A percentile compares a stretch with the other conserved stretches of the same genome.
phyloP scores from a whole-genome alignment of 1,284 basidiomycete genomes.

The Ganoderma boninense region DNA sequence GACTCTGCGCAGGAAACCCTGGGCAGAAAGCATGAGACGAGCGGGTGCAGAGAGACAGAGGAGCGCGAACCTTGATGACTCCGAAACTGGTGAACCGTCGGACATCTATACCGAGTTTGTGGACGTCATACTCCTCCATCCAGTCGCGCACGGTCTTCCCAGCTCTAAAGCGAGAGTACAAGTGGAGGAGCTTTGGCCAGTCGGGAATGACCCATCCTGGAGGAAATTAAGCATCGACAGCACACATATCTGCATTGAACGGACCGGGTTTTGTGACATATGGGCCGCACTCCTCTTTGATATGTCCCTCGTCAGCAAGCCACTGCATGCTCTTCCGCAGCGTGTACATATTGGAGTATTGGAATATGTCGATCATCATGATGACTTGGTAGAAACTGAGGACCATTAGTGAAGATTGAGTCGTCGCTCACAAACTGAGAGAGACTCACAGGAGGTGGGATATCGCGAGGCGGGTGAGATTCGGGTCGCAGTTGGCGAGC shows the following conservation, averaged over 20 bases:
- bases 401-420: constrained; percentile 3
- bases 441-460: constrained; percentile 87
- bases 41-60: neutral
- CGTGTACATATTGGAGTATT: constrained; percentile 98
- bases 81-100: constrained; percentile 97
- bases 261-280: constrained; percentile 86
- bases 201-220: constrained; percentile 66
- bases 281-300: constrained; percentile 87
- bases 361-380: constrained; percentile 96
- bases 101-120: constrained; percentile 84
- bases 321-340: constrained; percentile 86
- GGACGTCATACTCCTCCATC: constrained; percentile 84
- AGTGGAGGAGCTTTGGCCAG: constrained; percentile 85
- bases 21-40: constrained; percentile 1
- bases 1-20: constrained; percentile 92
- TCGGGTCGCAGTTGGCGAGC: constrained; percentile 90
- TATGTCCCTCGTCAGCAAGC: constrained; percentile 84
- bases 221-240: neutral
- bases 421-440: no score
- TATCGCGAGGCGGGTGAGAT: constrained; percentile 87
- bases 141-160: constrained; percentile 90
- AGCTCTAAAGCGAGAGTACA: constrained; percentile 89
- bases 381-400: constrained; percentile 91
- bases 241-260: neutral
- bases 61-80: constrained; percentile 83